phyloP scores from a whole-genome alignment of 2,329 filamentous ascomycete genomes.

The Pseudopyricularia cyperi region DNA sequence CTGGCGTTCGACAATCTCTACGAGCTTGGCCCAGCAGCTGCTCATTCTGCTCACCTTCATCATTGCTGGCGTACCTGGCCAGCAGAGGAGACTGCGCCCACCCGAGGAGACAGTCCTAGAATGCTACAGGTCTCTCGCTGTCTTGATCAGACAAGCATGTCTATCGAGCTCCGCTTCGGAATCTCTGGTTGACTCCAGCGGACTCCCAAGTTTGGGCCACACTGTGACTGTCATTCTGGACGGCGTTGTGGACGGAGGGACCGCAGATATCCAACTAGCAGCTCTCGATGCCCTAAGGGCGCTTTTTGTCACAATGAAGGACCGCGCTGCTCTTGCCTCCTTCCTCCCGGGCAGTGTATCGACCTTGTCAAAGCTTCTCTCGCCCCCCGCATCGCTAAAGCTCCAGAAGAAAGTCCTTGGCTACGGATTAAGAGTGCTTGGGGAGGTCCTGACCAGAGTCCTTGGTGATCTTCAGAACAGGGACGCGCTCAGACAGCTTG shows the following conservation, averaged over 20 bases:
- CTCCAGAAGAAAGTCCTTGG: slow-evolving; percentile 48
- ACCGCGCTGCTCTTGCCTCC: slow-evolving; percentile 63
- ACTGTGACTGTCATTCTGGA: slow-evolving; percentile 71
- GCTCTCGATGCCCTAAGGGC: slow-evolving; percentile 52
- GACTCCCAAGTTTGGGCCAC: slow-evolving; percentile 70
- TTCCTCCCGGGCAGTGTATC: slow-evolving; percentile 86
- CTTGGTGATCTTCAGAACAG: slow-evolving; percentile 44
- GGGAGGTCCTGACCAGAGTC: slow-evolving; percentile 37
- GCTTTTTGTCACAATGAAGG: slow-evolving; percentile 51
- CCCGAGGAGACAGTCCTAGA: slow-evolving; percentile 66
- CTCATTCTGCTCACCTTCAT: slow-evolving; percentile 75
- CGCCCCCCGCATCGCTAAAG: slow-evolving; percentile 48
- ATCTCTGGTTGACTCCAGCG: slow-evolving; percentile 39
- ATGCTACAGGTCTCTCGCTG: slow-evolving; percentile 55
- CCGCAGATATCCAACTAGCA: slow-evolving; percentile 55
- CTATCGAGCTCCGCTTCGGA: slow-evolving; percentile 18
- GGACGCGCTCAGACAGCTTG: slow-evolving; percentile 21
- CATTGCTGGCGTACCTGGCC: slow-evolving; percentile 57
- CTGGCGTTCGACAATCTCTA: slow-evolving; percentile 61
- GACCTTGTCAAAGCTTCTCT: slow-evolving; percentile 60
- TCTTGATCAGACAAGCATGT: slow-evolving; percentile 48
- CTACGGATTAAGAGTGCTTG: slow-evolving; percentile 45
- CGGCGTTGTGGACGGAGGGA: slow-evolving; percentile 49
- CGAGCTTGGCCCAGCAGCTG: slow-evolving; percentile 68
- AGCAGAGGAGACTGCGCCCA: slow-evolving; percentile 28